Percentiles rank a stretch among this genome's conserved stretches.
Evolutionary conservation across 73 alveolate species (phyloP).

Genomic region (Paraurostyla sp.): DNA sequence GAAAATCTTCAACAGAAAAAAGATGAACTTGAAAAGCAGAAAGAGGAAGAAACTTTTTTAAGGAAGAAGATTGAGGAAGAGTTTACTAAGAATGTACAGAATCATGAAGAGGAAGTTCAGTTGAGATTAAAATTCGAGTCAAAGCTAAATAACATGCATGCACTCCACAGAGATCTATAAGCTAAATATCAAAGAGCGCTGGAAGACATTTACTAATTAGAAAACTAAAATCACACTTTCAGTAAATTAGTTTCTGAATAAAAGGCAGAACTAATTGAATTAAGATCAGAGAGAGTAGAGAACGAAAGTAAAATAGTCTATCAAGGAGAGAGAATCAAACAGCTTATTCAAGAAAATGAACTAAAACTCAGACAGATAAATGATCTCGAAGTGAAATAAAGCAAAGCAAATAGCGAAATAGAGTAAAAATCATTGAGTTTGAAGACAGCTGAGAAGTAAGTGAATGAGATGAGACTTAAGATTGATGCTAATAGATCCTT

Average conservation of each 20-base stretch:
- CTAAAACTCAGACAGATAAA: slow-evolving; percentile 27
- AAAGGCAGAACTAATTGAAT: slow-evolving; percentile 48
- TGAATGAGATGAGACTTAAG: slow-evolving; percentile 54
- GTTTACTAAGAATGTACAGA: slow-evolving; percentile 36
- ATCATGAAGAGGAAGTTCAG: slow-evolving; percentile 85
- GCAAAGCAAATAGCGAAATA: slow-evolving; percentile 29
- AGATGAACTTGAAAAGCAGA: slow-evolving; percentile 26
- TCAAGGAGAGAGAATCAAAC: slow-evolving; percentile 60
- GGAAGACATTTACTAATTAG: slow-evolving; percentile 61
- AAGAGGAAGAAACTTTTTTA: slow-evolving; percentile 40
- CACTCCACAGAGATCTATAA: slow-evolving; percentile 74
- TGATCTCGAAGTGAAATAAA: slow-evolving; percentile 29
- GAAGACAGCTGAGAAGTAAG: slow-evolving; percentile 38
- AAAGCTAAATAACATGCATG: slow-evolving; percentile 74
- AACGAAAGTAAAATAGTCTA: slow-evolving; percentile 49
- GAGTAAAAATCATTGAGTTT: background rate
- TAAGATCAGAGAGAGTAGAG: slow-evolving; percentile 62
- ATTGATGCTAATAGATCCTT: slow-evolving; percentile 41
- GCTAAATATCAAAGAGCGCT: slow-evolving; percentile 71
- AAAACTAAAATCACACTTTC: slow-evolving; percentile 34
- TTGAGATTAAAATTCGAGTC: slow-evolving; percentile 79
- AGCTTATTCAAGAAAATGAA: slow-evolving; percentile 60
- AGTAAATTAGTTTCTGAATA: slow-evolving; percentile 18
- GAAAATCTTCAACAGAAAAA: slow-evolving; percentile 1
- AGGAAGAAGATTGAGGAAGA: slow-evolving; percentile 57